Base-by-base conservation (phyloP, 1,139 yeast species). In the Kluyveromyces sp. region DNA sequence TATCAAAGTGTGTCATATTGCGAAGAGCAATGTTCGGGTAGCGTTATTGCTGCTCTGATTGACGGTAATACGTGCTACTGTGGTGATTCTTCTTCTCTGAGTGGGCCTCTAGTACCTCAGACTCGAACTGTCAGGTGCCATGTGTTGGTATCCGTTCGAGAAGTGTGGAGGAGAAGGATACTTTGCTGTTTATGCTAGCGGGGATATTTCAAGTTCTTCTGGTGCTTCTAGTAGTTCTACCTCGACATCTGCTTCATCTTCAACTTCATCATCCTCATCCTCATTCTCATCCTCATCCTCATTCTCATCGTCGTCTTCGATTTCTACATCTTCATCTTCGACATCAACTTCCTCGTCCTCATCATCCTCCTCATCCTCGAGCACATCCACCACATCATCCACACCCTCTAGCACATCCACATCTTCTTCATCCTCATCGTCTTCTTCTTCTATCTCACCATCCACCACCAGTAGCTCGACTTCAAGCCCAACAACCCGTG, bases 101-200 rank as follows among this genome's bases (percentile, higher is more conserved):
- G 39, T 15, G 45, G 25, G 78, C 81, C 10, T 53, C 57, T 25
- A 41, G 64, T 10, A 55, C 63, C 10, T 65, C 64, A 37, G 59
- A 66, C 46, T 70, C 70, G 32, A 64, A 72, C 42, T 83, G 92
- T 67, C 56, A 71, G 45, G 57, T 61, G 3, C 48, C 61, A 2
- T 83, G 92, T 64, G 61, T 65, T 40, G 90, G 4, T 83, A 75
- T 62, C 73, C 74, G 2, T 49, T 55, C 6, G 82, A 79, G 50
- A 70, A 62, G 26, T 83, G 92, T 65, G 92, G 92, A 55, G 87
- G 87, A n/a, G 41, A 55, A 38, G 64, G 63, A 28, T 75, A 73
- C 53, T 73, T 74, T 54, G 68, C 75, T 44, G 77, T 83, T 7
- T 80, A 72, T 53, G 61, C 66, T 8, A 45, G 47, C 21, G 39